phyloP scores from a whole-genome alignment of 73 alveolate genomes.

The Paramecium caudatum region DNA sequence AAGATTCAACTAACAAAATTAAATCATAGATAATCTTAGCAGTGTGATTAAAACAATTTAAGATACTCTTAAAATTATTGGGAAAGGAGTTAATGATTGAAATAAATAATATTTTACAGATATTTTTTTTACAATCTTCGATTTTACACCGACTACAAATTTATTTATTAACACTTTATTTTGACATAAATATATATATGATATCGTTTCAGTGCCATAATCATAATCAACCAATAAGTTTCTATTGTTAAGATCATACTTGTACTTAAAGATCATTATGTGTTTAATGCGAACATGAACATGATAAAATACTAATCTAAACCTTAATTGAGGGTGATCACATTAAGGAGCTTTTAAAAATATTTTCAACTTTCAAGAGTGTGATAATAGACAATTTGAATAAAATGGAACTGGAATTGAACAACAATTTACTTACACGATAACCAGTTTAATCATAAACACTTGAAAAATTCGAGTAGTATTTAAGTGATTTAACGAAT shows the following conservation, averaged over 20 bases:
- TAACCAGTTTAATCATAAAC: neutral
- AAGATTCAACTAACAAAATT: conserved; percentile 93
- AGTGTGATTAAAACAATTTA: conserved; percentile 96
- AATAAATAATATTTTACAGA: neutral
- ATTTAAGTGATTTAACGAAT: neutral
- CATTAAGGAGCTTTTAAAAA: neutral
- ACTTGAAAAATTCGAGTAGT: neutral
- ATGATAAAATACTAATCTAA: neutral
- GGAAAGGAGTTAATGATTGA: conserved; percentile 78
- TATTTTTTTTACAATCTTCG: no score
- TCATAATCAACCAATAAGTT: neutral
- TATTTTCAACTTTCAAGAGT: neutral
- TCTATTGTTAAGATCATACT: neutral
- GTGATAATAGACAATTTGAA: neutral
- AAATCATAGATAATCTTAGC: conserved; percentile 93
- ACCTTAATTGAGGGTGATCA: neutral
- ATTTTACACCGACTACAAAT: no score
- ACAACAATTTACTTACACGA: neutral
- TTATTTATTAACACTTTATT: no score
- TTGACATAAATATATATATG: no score
- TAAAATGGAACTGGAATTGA: conserved; percentile 25
- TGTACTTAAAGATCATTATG: neutral
- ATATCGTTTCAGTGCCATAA: conserved; percentile 2
- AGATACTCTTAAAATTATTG: conserved; percentile 97
- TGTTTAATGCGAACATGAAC: conserved; percentile 12